phyloP scores from a whole-genome alignment of 805 yeast species.

The Crinitomyces ghanaensis region DNA sequence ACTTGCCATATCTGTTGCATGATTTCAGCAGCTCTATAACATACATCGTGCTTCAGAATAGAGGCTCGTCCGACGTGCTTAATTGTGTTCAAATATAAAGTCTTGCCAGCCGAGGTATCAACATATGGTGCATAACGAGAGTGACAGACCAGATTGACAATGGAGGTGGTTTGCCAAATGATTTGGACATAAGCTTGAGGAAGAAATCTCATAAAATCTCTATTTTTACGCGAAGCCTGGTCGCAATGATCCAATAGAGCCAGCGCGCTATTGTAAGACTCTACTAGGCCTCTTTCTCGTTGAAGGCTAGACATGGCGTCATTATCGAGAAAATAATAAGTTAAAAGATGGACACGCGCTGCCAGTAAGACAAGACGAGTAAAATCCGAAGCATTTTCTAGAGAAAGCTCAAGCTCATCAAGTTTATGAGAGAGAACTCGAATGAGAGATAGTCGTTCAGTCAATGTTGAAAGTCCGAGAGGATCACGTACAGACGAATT shows the following conservation, averaged over 20 bases:
- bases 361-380: conserved; percentile 62
- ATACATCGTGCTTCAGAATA: conserved; percentile 80
- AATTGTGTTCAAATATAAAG: conserved; percentile 29
- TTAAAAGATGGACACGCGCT: conserved; percentile 68
- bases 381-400: conserved; percentile 25
- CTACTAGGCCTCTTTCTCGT: conserved; percentile 59
- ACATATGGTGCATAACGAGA: conserved; percentile 57
- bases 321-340: conserved; percentile 70
- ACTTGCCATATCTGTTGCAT: conserved; percentile 92
- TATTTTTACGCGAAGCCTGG: conserved; percentile 45
- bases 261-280: conserved; percentile 70
- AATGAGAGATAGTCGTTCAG: conserved; percentile 65
- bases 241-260: conserved; percentile 58
- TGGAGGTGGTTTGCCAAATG: conserved; percentile 87
- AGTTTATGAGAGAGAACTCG: conserved; percentile 60
- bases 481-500: conserved; percentile 60
- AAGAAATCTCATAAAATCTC: conserved; percentile 56
- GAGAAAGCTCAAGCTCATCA: conserved; percentile 54
- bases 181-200: conserved; percentile 69
- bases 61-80: conserved; percentile 64
- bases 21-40: conserved; percentile 85
- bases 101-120: conserved; percentile 62
- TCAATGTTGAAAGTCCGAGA: conserved; percentile 50
- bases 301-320: conserved; percentile 37
- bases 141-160: conserved; percentile 67